These are phyloP conservation scores for Geosmithia morbida DNA, from an alignment of 2,329 filamentous ascomycete genomes.

Conservation along the genomic window DNA sequence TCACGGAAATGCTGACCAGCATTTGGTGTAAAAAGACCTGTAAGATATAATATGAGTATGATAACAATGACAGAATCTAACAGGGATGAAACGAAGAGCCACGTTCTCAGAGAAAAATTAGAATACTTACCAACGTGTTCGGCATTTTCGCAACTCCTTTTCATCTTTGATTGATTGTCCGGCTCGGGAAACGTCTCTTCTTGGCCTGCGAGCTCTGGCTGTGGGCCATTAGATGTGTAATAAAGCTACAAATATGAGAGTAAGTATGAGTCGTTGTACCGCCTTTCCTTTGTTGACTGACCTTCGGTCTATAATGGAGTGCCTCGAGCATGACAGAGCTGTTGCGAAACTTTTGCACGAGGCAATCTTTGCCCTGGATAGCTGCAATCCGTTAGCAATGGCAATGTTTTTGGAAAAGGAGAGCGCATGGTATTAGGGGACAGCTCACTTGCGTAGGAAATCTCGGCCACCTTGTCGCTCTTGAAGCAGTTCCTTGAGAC, in stretches of 20 bases:
- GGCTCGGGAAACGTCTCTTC: conserved; percentile 66
- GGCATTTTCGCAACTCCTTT: conserved; percentile 75
- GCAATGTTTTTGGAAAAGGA: background rate
- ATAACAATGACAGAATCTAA: background rate
- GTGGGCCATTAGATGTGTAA: conserved; percentile 31
- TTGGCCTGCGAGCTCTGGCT: conserved; percentile 42
- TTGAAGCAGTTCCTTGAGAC: conserved; percentile 58
- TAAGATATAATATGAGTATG: background rate
- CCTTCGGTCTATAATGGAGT: conserved; percentile 70
- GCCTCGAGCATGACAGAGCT: conserved; percentile 89
- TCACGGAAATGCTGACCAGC: conserved; percentile 59
- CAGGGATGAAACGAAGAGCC: background rate
- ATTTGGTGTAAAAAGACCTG: conserved; percentile 69
- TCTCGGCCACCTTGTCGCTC: conserved; percentile 72
- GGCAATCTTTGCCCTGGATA: conserved; percentile 81
- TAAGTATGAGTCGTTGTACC: conserved; percentile 1
- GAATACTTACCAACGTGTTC: conserved; percentile 57
- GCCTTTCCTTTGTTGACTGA: conserved; percentile 17
- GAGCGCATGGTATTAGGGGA: rapidly evolving
- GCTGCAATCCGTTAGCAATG: conserved; percentile 30
- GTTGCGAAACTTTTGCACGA: conserved; percentile 93
- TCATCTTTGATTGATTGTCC: conserved; percentile 79
- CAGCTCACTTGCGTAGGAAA: conserved; percentile 87
- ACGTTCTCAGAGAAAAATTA: background rate
- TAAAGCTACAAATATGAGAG: conserved; percentile 26